Percentiles rank a stretch among this genome's conserved stretches.
Conservation (phyloP, 192 early-diverging fungal genomes). For the Backusella circina region DNA sequence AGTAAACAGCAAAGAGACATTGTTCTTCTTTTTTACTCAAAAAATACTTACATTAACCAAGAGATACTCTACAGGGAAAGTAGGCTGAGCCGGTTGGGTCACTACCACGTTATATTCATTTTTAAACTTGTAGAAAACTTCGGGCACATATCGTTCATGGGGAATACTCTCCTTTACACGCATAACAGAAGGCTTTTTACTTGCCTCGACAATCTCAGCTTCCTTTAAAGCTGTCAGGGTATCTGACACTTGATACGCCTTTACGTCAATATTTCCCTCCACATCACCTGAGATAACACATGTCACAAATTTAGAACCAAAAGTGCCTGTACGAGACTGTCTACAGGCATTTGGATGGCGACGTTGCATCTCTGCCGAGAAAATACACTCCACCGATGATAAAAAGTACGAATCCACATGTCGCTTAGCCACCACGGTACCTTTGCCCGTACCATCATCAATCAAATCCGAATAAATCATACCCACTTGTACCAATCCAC, state of each 20-base stretch:
- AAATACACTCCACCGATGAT: slow-evolving; percentile 83
- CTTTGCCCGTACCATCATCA: slow-evolving; percentile 74
- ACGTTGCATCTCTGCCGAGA: slow-evolving; percentile 83
- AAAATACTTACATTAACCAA: slow-evolving; percentile 75
- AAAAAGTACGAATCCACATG: slow-evolving; percentile 93
- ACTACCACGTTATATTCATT: slow-evolving; percentile 92
- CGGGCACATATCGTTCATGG: slow-evolving; percentile 85
- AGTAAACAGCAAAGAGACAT: not conserved
- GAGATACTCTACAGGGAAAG: slow-evolving; percentile 96
- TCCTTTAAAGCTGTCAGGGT: slow-evolving; percentile 83
- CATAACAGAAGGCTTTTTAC: slow-evolving; percentile 82
- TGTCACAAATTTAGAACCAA: slow-evolving; percentile 93
- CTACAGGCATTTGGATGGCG: slow-evolving; percentile 64
- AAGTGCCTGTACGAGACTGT: slow-evolving; percentile 75
- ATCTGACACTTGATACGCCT: slow-evolving; percentile 91
- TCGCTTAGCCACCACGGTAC: slow-evolving; percentile 84
- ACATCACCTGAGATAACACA: slow-evolving; percentile 89
- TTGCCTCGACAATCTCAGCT: slow-evolving; percentile 90
- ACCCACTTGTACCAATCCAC: slow-evolving; percentile 74
- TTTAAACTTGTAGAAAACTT: slow-evolving; percentile 94
- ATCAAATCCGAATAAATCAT: slow-evolving; percentile 93
- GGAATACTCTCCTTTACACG: slow-evolving; percentile 69
- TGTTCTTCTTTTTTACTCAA: no score
- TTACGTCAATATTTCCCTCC: slow-evolving; percentile 82
- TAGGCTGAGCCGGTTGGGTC: slow-evolving; percentile 86